phyloP scores from a whole-genome alignment of 1,139 yeast species.

The Suhomyces bokatorum region DNA sequence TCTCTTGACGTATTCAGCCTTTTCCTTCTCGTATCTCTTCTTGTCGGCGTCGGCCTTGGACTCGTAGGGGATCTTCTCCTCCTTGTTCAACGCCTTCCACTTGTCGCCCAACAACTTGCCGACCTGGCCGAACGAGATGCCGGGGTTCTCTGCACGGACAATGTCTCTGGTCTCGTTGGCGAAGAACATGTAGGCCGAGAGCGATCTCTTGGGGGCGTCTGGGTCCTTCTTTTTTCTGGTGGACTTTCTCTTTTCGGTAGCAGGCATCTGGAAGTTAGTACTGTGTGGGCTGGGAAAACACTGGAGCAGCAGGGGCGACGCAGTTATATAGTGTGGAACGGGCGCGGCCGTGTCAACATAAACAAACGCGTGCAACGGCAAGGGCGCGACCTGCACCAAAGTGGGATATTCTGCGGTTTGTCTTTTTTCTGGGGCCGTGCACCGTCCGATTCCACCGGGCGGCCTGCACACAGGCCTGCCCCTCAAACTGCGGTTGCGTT shows the following conservation, averaged over 20 bases:
- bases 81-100: conserved; percentile 87
- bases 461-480: conserved; percentile 9
- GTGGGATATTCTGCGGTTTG: no score
- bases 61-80: conserved; percentile 86
- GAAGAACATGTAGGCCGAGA: conserved; percentile 98
- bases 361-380: conserved; percentile 11
- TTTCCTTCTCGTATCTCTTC: conserved; percentile 95
- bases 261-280: conserved; percentile 21
- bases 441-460: no score
- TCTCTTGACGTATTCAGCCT: conserved; percentile 79
- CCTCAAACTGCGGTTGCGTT: conserved; percentile 8
- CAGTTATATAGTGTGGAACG: conserved; percentile 2
- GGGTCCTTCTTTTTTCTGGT: conserved; percentile 75
- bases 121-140: conserved; percentile 88
- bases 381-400: background rate
- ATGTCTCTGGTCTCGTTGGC: conserved; percentile 96
- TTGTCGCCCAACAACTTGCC: conserved; percentile 91
- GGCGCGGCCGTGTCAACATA: conserved; percentile 3
- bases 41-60: conserved; percentile 93
- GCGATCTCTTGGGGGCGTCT: conserved; percentile 98
- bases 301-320: background rate
- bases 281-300: background rate
- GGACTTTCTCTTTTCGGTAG: conserved; percentile 47
- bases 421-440: no score
- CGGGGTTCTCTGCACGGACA: conserved; percentile 93